phyloP scores from a whole-genome alignment of 1,139 yeast genomes.

The Blastobotrys aristatus region DNA sequence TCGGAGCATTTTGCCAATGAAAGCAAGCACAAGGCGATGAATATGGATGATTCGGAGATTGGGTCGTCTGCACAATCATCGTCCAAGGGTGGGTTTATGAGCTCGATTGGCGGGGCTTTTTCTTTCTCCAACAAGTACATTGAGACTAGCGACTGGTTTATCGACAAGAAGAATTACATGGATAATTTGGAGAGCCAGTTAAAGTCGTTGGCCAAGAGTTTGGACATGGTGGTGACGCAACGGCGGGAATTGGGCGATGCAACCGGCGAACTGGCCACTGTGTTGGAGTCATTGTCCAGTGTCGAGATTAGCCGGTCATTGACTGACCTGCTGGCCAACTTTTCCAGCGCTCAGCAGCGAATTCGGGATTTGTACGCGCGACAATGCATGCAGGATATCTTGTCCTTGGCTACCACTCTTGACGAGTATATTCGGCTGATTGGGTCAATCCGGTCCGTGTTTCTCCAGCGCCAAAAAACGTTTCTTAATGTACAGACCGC shows the following conservation, averaged over 20 bases:
- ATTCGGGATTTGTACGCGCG: slow-evolving; percentile 74
- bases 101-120: slow-evolving; percentile 51
- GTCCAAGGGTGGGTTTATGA: slow-evolving; percentile 49
- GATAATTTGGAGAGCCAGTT: slow-evolving; percentile 73
- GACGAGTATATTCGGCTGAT: slow-evolving; percentile 83
- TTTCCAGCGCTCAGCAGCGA: slow-evolving; percentile 66
- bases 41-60: slow-evolving; percentile 23
- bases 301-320: slow-evolving; percentile 71
- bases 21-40: slow-evolving; percentile 24
- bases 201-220: slow-evolving; percentile 60
- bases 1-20: slow-evolving; percentile 65
- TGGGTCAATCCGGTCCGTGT: slow-evolving; percentile 67
- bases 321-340: slow-evolving; percentile 54
- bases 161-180: slow-evolving; percentile 60
- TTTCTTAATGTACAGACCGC: slow-evolving; percentile 56
- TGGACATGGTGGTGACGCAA: slow-evolving; percentile 72
- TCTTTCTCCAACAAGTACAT: slow-evolving; percentile 52
- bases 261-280: slow-evolving; percentile 57
- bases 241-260: slow-evolving; percentile 66
- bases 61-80: slow-evolving; percentile 24
- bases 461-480: slow-evolving; percentile 69
- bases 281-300: slow-evolving; percentile 55
- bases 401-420: slow-evolving; percentile 79
- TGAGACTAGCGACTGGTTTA: slow-evolving; percentile 78
- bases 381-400: slow-evolving; percentile 76